Conservation (phyloP, 2,329 filamentous ascomycete species). For the Lanzia echinophila region DNA sequence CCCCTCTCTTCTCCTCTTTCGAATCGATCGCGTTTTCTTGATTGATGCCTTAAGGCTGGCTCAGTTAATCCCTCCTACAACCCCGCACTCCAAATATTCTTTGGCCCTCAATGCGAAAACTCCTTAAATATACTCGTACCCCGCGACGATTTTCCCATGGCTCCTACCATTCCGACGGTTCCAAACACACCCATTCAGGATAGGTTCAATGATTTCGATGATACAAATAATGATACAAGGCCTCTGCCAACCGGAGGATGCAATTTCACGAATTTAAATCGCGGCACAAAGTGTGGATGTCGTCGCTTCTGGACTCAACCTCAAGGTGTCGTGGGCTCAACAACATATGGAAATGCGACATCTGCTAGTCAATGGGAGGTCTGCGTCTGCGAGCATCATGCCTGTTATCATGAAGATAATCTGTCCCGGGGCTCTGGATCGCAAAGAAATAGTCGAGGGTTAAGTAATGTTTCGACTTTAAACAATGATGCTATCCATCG, state of each 20-base stretch:
- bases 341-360: constrained; percentile 2
- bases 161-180: constrained; percentile 15
- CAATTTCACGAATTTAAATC: constrained; percentile 42
- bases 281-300: constrained; percentile 44
- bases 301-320: constrained; percentile 44
- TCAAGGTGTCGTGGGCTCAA: neutral
- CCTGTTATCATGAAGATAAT: constrained; percentile 43
- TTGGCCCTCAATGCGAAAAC: constrained; percentile 22
- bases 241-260: constrained; percentile 42
- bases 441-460: constrained; percentile 8
- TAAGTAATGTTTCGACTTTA: constrained; percentile 9
- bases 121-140: constrained; percentile 5
- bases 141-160: constrained; percentile 23
- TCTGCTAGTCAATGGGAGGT: constrained; percentile 16
- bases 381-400: constrained; percentile 51
- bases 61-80: neutral
- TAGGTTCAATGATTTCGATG: constrained; percentile 18
- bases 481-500: constrained; percentile 6
- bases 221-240: constrained; percentile 15
- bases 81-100: neutral
- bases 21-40: neutral
- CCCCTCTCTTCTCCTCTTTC: neutral
- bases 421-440: neutral
- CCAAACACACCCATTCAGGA: constrained; percentile 27
- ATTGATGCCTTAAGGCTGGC: neutral